phyloP scores from a whole-genome alignment of 2,329 filamentous ascomycete species.

The Aspergillus puulaauensis region DNA sequence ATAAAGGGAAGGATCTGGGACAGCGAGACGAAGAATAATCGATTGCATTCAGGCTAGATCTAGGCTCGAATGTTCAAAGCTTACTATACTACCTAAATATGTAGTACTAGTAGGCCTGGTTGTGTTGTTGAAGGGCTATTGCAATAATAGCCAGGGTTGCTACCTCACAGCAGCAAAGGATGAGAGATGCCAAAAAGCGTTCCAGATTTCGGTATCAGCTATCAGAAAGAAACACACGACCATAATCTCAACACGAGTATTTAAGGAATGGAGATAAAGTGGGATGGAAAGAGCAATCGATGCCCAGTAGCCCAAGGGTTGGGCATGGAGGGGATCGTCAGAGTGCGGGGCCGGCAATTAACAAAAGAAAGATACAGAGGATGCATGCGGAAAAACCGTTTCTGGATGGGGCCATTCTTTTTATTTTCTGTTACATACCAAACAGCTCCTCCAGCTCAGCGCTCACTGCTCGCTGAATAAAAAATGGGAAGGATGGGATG shows the following conservation, averaged over 20 bases:
- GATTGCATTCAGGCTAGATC: constrained; percentile 1
- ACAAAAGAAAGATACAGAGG: neutral
- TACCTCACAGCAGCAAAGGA: neutral
- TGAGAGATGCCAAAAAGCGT: neutral
- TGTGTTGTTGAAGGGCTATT: neutral
- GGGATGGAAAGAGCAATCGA: neutral
- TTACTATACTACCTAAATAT: neutral
- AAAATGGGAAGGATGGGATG: too few species aligned
- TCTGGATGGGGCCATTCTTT: neutral
- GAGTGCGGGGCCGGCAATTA: neutral
- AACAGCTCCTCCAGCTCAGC: too few species aligned
- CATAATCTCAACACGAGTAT: neutral
- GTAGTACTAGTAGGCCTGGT: neutral
- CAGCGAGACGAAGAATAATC: neutral
- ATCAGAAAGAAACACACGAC: neutral
- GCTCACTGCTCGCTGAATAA: too few species aligned
- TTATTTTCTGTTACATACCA: too few species aligned
- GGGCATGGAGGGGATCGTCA: constrained; percentile 3
- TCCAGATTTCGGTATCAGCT: neutral
- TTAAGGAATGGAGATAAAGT: neutral
- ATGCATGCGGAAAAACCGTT: neutral
- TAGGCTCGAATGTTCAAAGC: neutral
- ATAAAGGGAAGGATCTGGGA: neutral
- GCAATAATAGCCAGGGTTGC: neutral
- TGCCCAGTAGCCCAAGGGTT: constrained; percentile 14